Evolutionary conservation across 2,329 filamentous ascomycete genomes (phyloP), one percentile per base, ranked within the genome.

Genomic region (Eurotiales sp.): DNA sequence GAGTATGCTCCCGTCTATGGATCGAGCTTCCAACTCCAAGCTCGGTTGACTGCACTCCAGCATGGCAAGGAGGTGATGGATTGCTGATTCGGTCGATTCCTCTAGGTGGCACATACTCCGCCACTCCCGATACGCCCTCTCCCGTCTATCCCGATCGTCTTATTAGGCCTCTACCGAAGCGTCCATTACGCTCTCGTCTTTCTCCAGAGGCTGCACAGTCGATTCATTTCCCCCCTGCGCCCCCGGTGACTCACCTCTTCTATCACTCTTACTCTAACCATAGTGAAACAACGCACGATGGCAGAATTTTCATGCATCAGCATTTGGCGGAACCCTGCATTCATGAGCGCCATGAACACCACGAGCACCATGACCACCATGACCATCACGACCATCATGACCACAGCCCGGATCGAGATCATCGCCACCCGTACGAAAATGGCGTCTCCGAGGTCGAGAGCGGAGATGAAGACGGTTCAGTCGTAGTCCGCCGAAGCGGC

Each of bases 121-220:
- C 74, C 61, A 70, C 72, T 62, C 72, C 75, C 59, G 90, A 96
- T 76, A 86, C 87, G 53, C 79, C 84, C 57, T 93, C 90, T 54
- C 83, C 87, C 54, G 78, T 89, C 63, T 95, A 88, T 67, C 90
- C 90, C 59, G 88, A 95, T 67, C 86, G 93, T 70, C 87, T 92
- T 55, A 99, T 99, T 67, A 86, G 90, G 65, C 93, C 93, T 51
- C 76, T 99, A 55, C 93, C 93, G 39, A 93, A 88, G 72, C 87
- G 90, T 63, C 86, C 88, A 58, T 80, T 99, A 50, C 88, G 91
- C 62, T 90, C 93, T 67, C 85, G 89, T 51, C 78, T 99, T 47
- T 91, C 92, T 27, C 86, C 88, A 54, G 89, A 95, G 68, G 85
- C 88, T 61, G 90, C 88, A 51, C 85, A 87, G 48, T 83, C 86